Base-by-base conservation (phyloP, 768 basidiomycete species). In the Naganishia kalamii region DNA sequence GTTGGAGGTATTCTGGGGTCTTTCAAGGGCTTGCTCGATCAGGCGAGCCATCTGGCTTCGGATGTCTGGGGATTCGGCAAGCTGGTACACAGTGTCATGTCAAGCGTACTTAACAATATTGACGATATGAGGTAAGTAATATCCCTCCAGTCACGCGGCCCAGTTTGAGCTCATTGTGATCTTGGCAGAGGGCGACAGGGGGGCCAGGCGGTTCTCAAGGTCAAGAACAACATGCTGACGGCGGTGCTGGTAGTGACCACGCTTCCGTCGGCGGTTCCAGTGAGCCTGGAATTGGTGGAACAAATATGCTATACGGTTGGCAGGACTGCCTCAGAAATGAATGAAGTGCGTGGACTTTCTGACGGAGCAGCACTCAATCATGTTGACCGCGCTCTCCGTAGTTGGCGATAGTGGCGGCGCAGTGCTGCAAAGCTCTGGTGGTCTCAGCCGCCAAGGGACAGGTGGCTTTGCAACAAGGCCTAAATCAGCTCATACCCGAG, bases 191-290 rank as follows among this genome's bases (percentile, higher is more conserved):
- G 89, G 11, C 87, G 94, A 50, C 82, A 86, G 65, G 93, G 92
- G 0, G 70, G 82, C 0, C 85, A 88, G 11, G 88, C 88, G 1
- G 79, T 84, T 1, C 85, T 87, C 76, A 97, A 97, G 80, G 82
- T 89, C 76, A 93, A 91, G 79, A 90, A 86, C 72, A 98, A 96
- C 76, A 82, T 97, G 65, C 80, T 98, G 13, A 89, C 90, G 0
- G 82, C 87, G 0, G 92, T 92, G 1, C 83, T 99, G 4, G 82
- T 96, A 54, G 76, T 99, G 46, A 94, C 93, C 0, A 84, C 87
- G 25, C 79, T 92, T 1, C 89, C 90, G 0, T 68, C 84, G 0
- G 81, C 81, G 13, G 81, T 87, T 19, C 85, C 85, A 74, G 77
- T 96, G 33, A 87, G 90, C 49, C 82, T 84, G 50, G 83, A 85